Conservation (phyloP, 768 basidiomycete genomes). For the Macrolepiota albuminosa region DNA sequence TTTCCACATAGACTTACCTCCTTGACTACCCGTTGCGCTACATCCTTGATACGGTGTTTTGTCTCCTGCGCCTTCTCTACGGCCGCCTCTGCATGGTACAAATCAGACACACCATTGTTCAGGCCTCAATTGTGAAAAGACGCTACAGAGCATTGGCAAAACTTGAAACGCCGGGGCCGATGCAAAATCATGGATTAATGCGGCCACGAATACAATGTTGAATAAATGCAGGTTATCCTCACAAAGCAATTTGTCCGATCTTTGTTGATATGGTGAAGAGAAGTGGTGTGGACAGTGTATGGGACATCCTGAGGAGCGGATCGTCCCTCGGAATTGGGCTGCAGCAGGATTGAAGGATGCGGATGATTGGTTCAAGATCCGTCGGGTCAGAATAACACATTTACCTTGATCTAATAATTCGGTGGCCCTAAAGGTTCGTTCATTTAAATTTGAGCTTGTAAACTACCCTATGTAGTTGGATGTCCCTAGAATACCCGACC, state of each 20-base stretch:
- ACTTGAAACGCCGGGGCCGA: conserved; percentile 4
- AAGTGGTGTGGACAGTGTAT: background rate
- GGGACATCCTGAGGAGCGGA: background rate
- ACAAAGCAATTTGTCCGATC: conserved; percentile 6
- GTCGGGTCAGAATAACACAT: background rate
- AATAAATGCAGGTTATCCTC: conserved; percentile 6
- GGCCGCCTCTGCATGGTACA: background rate
- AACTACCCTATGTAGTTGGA: background rate
- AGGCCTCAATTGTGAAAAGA: conserved; percentile 6
- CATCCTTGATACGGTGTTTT: conserved; percentile 2
- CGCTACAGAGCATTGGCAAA: conserved; percentile 8
- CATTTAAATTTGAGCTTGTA: background rate
- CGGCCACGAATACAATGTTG: conserved; percentile 8
- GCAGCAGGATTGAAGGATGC: conserved; percentile 4
- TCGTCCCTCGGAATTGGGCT: conserved; percentile 5
- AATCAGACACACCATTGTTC: conserved; percentile 3
- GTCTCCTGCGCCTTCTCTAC: conserved; percentile 2
- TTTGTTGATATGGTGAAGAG: conserved; percentile 1
- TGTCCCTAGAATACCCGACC: background rate
- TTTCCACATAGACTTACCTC: conserved; percentile 12
- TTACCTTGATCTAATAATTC: background rate
- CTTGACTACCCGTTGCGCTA: conserved; percentile 8
- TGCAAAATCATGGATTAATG: conserved; percentile 10
- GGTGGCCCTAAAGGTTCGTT: background rate
- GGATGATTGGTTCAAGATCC: conserved; percentile 4